A percentile compares a stretch with the other conserved stretches of the same genome.
These are phyloP conservation scores for Pyrenochaeta sp. DNA, from an alignment of 2,329 filamentous ascomycete species.

Conservation along the genomic window DNA sequence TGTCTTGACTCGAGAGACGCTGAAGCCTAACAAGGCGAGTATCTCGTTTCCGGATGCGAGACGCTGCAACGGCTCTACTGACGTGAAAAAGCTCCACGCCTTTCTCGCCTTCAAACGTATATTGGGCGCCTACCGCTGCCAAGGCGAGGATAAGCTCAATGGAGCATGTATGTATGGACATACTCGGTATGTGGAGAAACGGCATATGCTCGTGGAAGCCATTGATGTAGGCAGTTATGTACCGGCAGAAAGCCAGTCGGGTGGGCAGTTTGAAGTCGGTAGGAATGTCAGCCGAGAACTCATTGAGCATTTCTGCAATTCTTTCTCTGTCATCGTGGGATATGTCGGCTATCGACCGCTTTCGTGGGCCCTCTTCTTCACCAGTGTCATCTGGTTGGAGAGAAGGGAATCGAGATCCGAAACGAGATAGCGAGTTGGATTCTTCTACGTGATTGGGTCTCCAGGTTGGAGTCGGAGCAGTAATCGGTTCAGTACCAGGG, in stretches of 20 bases:
- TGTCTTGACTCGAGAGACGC: constrained; percentile 27
- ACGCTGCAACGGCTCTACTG: constrained; percentile 61
- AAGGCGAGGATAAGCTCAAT: constrained; percentile 73
- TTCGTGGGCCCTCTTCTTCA: constrained; percentile 12
- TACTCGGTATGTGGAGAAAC: constrained; percentile 72
- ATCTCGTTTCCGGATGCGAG: constrained; percentile 60
- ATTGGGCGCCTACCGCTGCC: constrained; percentile 71
- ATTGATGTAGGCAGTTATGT: constrained; percentile 73
- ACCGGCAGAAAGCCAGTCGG: constrained; percentile 71
- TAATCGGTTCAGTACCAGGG: constrained; percentile 13
- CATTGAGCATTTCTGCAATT: constrained; percentile 66
- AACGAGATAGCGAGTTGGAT: constrained; percentile 44
- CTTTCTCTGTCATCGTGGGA: constrained; percentile 43
- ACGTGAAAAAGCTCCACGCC: constrained; percentile 66
- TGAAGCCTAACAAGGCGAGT: constrained; percentile 50
- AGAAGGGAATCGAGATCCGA: constrained; percentile 50
- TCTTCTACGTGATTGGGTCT: constrained; percentile 34
- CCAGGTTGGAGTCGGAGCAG: constrained; percentile 9
- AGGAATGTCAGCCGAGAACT: constrained; percentile 67
- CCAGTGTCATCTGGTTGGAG: constrained; percentile 47
- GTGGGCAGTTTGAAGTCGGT: constrained; percentile 73
- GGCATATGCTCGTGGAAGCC: constrained; percentile 69
- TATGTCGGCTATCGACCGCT: constrained; percentile 42
- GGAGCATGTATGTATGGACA: constrained; percentile 69
- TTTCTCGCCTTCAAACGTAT: constrained; percentile 61